Conservation (phyloP, 1,284 basidiomycete species). For the Athelia sp. region DNA sequence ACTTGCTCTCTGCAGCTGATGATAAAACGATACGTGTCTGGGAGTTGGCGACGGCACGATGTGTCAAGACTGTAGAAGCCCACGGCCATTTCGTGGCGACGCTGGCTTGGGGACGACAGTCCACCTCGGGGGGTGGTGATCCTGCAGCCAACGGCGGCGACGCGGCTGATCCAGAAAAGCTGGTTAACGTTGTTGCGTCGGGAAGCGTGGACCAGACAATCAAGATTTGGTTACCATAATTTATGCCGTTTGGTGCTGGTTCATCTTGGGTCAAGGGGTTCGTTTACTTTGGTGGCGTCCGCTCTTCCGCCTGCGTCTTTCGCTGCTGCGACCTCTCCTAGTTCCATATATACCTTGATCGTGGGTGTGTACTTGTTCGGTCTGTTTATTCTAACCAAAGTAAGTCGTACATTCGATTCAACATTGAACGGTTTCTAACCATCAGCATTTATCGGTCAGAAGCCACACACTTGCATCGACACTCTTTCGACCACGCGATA, state of each 20-base stretch:
- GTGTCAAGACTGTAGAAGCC: slow-evolving; percentile 80
- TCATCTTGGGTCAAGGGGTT: too few relatives aligned
- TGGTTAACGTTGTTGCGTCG: slow-evolving; percentile 78
- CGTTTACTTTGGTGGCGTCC: too few relatives aligned
- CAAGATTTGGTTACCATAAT: slow-evolving; percentile 43
- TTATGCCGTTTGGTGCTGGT: not conserved
- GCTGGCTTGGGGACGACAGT: slow-evolving; percentile 76
- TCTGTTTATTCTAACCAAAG: too few relatives aligned
- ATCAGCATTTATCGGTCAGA: too few relatives aligned
- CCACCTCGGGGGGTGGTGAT: slow-evolving; percentile 22
- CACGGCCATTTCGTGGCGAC: slow-evolving; percentile 83
- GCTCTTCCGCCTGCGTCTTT: too few relatives aligned
- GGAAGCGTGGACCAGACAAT: slow-evolving; percentile 75
- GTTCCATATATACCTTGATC: too few relatives aligned
- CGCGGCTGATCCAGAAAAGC: slow-evolving; percentile 42
- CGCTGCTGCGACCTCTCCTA: too few relatives aligned
- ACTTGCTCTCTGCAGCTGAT: slow-evolving; percentile 82
- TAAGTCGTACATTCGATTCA: too few relatives aligned
- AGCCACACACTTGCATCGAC: too few relatives aligned
- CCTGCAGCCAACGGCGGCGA: slow-evolving; percentile 32
- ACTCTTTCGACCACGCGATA: too few relatives aligned
- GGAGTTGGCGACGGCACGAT: slow-evolving; percentile 80
- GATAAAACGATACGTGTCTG: slow-evolving; percentile 89
- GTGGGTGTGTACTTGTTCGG: too few relatives aligned
- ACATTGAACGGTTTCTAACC: too few relatives aligned